Conservation (phyloP, 225 moss, liverwort and hornwort species). For the Takakia lepidozioides region DNA sequence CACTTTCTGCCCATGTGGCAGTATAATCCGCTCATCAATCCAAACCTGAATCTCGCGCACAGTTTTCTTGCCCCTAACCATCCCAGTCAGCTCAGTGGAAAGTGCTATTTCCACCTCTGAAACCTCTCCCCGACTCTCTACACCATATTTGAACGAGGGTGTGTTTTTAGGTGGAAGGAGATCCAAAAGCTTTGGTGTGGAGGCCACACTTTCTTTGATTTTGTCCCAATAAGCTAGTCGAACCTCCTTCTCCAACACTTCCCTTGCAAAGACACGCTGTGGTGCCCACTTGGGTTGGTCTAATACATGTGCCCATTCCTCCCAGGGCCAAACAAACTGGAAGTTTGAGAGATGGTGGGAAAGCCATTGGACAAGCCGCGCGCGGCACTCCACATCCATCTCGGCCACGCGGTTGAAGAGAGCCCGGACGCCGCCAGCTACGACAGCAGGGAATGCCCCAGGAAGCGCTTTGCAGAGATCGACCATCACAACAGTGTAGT, state of each 20-base stretch:
- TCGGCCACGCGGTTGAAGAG: slow-evolving; percentile 77
- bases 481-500: slow-evolving; percentile 95
- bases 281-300: slow-evolving; percentile 77
- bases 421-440: slow-evolving; percentile 89
- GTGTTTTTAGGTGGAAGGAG: slow-evolving; percentile 81
- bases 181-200: slow-evolving; percentile 64
- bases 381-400: slow-evolving; percentile 96
- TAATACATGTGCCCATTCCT: slow-evolving; percentile 87
- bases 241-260: slow-evolving; percentile 88
- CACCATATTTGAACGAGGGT: slow-evolving; percentile 55
- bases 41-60: slow-evolving; percentile 85
- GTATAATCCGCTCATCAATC: slow-evolving; percentile 78
- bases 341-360: slow-evolving; percentile 96
- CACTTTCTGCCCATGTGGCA: slow-evolving; percentile 60
- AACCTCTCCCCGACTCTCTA: slow-evolving; percentile 43
- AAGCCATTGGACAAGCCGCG: slow-evolving; percentile 94
- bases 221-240: slow-evolving; percentile 94
- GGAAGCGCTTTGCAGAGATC: slow-evolving; percentile 99
- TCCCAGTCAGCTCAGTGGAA: slow-evolving; percentile 64
- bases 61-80: slow-evolving; percentile 72
- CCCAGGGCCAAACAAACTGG: slow-evolving; percentile 99
- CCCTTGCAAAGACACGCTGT: slow-evolving; percentile 83
- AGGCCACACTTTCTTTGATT: slow-evolving; percentile 80
- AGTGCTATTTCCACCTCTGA: slow-evolving; percentile 52
- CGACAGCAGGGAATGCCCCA: slow-evolving; percentile 98